These are phyloP conservation scores for Coemansia sp. DNA, from an alignment of 192 early-diverging fungal species.

Conservation along the genomic window DNA sequence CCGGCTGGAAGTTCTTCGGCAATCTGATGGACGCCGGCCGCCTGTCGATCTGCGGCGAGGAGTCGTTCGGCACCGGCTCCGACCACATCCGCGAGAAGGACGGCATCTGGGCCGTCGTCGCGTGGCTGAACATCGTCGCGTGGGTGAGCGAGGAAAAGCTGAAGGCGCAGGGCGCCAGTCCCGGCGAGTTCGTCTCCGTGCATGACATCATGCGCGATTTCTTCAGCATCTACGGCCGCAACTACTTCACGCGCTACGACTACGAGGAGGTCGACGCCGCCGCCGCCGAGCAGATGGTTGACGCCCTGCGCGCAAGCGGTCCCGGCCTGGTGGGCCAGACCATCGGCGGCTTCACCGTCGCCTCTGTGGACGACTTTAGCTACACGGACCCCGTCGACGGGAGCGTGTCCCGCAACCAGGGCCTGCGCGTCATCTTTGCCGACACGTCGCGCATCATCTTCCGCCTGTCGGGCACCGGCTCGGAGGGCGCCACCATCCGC, in stretches of 20 bases:
- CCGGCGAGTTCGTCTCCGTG: no score
- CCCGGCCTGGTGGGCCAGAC: slow-evolving; percentile 59
- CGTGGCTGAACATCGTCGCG: slow-evolving; percentile 95
- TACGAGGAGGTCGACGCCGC: slow-evolving; percentile 91
- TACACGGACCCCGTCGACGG: slow-evolving; percentile 93
- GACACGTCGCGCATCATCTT: slow-evolving; percentile 90
- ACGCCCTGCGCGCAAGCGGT: slow-evolving; percentile 59
- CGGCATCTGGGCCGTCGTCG: slow-evolving; percentile 95
- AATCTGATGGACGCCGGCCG: slow-evolving; percentile 96
- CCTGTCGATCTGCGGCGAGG: slow-evolving; percentile 94
- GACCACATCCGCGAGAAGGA: slow-evolving; percentile 99
- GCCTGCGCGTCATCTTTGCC: slow-evolving; percentile 85
- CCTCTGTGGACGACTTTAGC: slow-evolving; percentile 82
- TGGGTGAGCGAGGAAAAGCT: slow-evolving; percentile 58
- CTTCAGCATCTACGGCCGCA: slow-evolving; percentile 82
- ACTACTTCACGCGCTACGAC: slow-evolving; percentile 96
- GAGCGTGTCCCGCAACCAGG: slow-evolving; percentile 80
- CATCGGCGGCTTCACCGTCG: slow-evolving; percentile 49
- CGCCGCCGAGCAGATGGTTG: slow-evolving; percentile 74
- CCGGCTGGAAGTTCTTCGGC: slow-evolving; percentile 97
- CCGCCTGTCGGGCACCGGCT: slow-evolving; percentile 90
- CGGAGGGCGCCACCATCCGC: slow-evolving; percentile 91
- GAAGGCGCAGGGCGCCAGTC: no score
- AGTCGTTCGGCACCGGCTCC: slow-evolving; percentile 96
- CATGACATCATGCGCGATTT: slow-evolving; percentile 78